Base-by-base conservation (phyloP, 371 early-diverging fungal species). In the Actinomortierella ambigua region DNA sequence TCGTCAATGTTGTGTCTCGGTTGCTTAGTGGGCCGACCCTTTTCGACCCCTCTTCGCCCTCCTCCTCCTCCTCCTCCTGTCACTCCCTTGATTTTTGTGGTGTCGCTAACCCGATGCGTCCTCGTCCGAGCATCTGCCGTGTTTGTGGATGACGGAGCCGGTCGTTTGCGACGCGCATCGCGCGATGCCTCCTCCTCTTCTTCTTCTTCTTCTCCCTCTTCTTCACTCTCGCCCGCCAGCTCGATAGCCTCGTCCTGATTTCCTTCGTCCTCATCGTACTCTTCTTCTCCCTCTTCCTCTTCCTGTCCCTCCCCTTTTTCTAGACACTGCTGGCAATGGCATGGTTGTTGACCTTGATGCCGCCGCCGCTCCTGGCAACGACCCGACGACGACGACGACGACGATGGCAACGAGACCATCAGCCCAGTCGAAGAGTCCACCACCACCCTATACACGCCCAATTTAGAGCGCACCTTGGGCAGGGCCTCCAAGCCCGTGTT, bases 361-460 rank as follows among this genome's bases (percentile, higher is more conserved):
- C n/a, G n/a, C 34, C 29, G 14, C 47, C 47, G 20, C 20, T 2
- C 7, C 24, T 22, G 23, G 28, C 49, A 14, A 18, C 29, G 23
- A 39, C 18, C 44, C 27, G 29, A 27, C 34, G 23, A 20, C 24
- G 17, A 15, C 27, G 53, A 47, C 4, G 51, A 47, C 7, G 39
- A n/a, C 20, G 50, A n/a, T n/a, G n/a, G n/a, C n/a, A n/a, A n/a
- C n/a, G n/a, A n/a, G n/a, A n/a, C n/a, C n/a, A n/a, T n/a, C n/a
- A n/a, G n/a, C n/a, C n/a, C n/a, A n/a, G n/a, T n/a, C n/a, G n/a
- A n/a, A n/a, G n/a, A n/a, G n/a, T n/a, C n/a, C n/a, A n/a, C n/a
- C n/a, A n/a, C n/a, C n/a, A n/a, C n/a, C n/a, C n/a, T n/a, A 60
- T 28, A 57, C 27, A 50, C 8, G 20, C 69, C 69, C 48, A 70